Percentiles rank a stretch among this genome's conserved stretches.
Conservation (phyloP, 257 asterid genomes). For the Fraxinus americana region DNA sequence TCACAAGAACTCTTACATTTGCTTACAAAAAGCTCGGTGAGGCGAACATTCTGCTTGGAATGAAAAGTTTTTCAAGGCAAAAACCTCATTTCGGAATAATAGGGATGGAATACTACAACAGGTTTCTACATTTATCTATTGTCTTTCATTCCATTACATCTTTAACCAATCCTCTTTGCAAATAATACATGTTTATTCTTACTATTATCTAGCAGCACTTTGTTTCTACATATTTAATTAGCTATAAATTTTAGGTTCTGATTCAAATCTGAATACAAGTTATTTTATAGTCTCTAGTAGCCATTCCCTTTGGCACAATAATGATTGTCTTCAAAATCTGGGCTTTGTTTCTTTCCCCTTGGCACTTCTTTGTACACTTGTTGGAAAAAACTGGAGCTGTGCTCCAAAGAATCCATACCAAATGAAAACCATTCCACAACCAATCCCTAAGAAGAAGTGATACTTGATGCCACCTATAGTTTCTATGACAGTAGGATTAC, state of each 20-base stretch:
- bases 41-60: constrained; percentile 74
- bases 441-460: too few relatives aligned
- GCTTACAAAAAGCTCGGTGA: constrained; percentile 85
- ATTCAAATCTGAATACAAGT: not conserved
- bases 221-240: not conserved
- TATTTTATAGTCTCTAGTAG: constrained; percentile 30
- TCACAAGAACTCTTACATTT: constrained; percentile 62
- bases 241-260: not conserved
- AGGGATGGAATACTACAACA: constrained; percentile 85
- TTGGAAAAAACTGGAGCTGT: too few relatives aligned
- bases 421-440: too few relatives aligned
- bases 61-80: constrained; percentile 36
- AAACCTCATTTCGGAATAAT: constrained; percentile 74
- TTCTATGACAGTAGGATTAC: too few relatives aligned
- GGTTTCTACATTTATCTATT: not conserved
- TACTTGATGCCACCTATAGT: too few relatives aligned
- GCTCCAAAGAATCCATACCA: too few relatives aligned
- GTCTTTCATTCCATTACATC: not conserved
- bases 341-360: too few relatives aligned
- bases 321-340: constrained; percentile 28
- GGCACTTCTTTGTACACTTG: too few relatives aligned
- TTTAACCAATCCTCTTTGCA: not conserved
- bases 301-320: too few relatives aligned
- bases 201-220: too few relatives aligned
- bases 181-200: not conserved